These are phyloP conservation scores for Boletus insuetus DNA, from an alignment of 768 basidiomycete genomes.

Conservation along the genomic window DNA sequence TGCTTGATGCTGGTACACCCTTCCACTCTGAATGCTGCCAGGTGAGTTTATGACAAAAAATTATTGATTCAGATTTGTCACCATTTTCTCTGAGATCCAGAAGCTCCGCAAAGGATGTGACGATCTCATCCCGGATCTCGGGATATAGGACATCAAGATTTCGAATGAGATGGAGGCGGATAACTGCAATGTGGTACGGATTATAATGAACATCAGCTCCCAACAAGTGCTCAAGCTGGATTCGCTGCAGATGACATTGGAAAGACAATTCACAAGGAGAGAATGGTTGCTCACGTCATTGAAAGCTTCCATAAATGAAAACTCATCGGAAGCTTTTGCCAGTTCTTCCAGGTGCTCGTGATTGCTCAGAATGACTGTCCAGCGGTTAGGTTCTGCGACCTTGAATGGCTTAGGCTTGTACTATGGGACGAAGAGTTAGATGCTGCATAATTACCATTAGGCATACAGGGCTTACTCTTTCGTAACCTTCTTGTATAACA, in stretches of 20 bases:
- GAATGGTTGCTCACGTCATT: conserved; percentile 29
- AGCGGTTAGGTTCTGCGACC: neutral
- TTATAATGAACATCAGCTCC: conserved; percentile 30
- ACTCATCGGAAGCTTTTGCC: neutral
- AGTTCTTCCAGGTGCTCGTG: neutral
- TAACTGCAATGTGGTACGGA: conserved; percentile 29
- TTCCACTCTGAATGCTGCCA: neutral
- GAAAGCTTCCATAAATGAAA: conserved; percentile 17
- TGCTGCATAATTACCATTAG: neutral
- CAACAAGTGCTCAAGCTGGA: conserved; percentile 39
- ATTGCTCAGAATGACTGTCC: neutral
- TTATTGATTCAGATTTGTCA: neutral
- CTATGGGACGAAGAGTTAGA: neutral
- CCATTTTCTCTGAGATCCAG: conserved; percentile 23
- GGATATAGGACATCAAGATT: conserved; percentile 38
- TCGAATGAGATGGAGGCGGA: conserved; percentile 29
- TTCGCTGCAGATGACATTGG: conserved; percentile 20
- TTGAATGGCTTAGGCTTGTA: neutral
- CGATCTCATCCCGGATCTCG: conserved; percentile 45
- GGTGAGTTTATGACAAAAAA: neutral
- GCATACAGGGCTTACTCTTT: neutral
- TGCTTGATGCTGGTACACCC: neutral
- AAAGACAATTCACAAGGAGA: neutral
- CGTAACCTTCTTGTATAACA: neutral
- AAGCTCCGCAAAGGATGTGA: conserved; percentile 37